Evolutionary conservation across 108 stramenopile species (phyloP).

Genomic region (Conticribra weissflogii): DNA sequence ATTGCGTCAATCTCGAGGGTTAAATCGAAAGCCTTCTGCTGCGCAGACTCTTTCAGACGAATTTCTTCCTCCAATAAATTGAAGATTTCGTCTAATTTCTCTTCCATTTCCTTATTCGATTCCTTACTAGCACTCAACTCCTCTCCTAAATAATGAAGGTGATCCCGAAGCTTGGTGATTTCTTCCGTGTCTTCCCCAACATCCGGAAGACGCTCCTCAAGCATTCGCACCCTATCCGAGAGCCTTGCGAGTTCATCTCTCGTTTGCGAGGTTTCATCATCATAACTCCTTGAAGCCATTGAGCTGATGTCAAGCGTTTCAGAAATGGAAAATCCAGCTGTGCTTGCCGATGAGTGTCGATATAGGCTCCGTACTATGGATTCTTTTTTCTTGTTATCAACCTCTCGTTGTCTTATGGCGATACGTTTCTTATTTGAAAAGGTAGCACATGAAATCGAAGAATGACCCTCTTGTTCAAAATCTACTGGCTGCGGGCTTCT

Average conservation of each 20-base stretch:
- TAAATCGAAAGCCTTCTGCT: conserved; percentile 7
- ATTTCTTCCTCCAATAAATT: conserved; percentile 38
- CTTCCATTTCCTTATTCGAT: too few relatives aligned
- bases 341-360: conserved; percentile 9
- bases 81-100: too few relatives aligned
- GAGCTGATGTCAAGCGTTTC: conserved; percentile 1
- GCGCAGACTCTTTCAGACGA: conserved; percentile 15
- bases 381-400: too few relatives aligned
- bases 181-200: too few relatives aligned
- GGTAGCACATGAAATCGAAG: conserved; percentile 1
- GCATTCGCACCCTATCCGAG: not conserved
- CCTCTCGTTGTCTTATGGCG: too few relatives aligned
- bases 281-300: not conserved
- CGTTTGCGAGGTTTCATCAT: not conserved
- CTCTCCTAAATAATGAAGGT: too few relatives aligned
- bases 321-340: conserved; percentile 1
- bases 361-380: too few relatives aligned
- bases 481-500: conserved; percentile 7
- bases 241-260: conserved; percentile 10
- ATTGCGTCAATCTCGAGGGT: not conserved
- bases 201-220: conserved; percentile 19
- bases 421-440: too few relatives aligned
- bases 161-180: too few relatives aligned
- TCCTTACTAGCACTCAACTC: too few relatives aligned
- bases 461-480: conserved; percentile 4